Percentiles rank a stretch among this genome's conserved stretches.
These are phyloP conservation scores for Cardamine occulta DNA, from an alignment of 345 rosid genomes.

Conservation along the genomic window DNA sequence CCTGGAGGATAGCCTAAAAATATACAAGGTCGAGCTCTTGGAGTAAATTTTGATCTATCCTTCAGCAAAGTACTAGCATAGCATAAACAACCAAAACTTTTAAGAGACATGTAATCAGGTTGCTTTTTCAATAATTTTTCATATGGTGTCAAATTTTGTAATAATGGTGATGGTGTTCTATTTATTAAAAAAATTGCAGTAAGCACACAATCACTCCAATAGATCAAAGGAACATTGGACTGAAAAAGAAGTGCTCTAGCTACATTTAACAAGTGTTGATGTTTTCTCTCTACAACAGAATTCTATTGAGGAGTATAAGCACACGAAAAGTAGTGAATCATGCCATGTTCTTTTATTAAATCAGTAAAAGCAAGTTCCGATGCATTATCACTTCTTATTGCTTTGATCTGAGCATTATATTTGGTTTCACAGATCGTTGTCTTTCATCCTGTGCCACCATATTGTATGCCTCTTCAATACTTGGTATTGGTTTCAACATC, in stretches of 20 bases:
- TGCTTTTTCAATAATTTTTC: no score
- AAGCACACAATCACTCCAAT: background rate
- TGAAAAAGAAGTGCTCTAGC: no score
- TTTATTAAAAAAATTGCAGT: background rate
- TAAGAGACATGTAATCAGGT: no score
- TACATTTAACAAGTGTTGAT: background rate
- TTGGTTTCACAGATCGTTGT: background rate
- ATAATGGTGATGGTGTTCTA: background rate
- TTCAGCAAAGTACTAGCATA: background rate
- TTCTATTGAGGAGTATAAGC: background rate
- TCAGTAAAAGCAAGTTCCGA: background rate
- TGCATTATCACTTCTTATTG: background rate
- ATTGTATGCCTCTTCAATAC: background rate
- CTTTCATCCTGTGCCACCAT: background rate
- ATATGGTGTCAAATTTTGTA: background rate
- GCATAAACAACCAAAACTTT: background rate
- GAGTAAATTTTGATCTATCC: background rate
- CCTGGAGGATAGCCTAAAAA: background rate
- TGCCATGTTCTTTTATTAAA: background rate
- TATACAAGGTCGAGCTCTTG: background rate
- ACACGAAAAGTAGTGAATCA: background rate
- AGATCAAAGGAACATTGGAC: background rate
- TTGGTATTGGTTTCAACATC: background rate
- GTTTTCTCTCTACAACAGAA: background rate
- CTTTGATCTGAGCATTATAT: accelerated